Conservation (phyloP, 768 basidiomycete species). For the Rhodotorula diobovata region DNA sequence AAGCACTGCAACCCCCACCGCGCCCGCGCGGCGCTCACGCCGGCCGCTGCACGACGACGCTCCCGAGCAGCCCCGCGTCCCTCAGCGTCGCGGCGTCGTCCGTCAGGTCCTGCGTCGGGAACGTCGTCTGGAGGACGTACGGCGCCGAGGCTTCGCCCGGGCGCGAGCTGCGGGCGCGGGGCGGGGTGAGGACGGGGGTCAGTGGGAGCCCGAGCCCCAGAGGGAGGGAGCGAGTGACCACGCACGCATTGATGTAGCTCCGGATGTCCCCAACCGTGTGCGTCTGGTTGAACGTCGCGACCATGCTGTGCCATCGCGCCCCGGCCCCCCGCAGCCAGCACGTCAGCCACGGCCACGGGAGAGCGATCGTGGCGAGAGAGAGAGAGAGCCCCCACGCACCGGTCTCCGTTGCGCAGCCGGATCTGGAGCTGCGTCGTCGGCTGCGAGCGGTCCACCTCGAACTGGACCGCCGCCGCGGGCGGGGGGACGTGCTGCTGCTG, state of each 20-base stretch:
- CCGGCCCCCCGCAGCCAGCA: no score
- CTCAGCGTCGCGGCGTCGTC: constrained; percentile 65
- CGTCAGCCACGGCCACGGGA: neutral
- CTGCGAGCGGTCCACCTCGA: constrained; percentile 73
- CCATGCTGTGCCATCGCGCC: constrained; percentile 57
- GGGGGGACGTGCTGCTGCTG: neutral
- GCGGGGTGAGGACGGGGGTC: neutral
- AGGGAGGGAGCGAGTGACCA: constrained; percentile 37
- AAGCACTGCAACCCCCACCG: neutral
- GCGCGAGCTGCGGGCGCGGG: constrained; percentile 59
- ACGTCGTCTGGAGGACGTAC: constrained; percentile 81
- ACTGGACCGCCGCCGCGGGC: constrained; percentile 49
- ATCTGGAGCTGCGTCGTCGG: constrained; percentile 89
- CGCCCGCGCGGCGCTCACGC: constrained; percentile 5
- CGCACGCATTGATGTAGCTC: constrained; percentile 83
- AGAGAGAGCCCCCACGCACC: constrained; percentile 53
- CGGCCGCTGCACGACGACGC: constrained; percentile 75
- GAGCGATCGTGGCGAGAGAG: neutral
- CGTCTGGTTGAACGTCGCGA: constrained; percentile 79
- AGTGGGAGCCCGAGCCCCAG: no score
- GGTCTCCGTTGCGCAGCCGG: constrained; percentile 81
- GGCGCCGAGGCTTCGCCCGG: constrained; percentile 60
- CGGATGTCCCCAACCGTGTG: constrained; percentile 82
- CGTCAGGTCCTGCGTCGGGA: constrained; percentile 71
- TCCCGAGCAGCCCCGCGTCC: constrained; percentile 67